Conservation (phyloP, 495 filamentous ascomycete genomes). For the Halenospora varia region DNA sequence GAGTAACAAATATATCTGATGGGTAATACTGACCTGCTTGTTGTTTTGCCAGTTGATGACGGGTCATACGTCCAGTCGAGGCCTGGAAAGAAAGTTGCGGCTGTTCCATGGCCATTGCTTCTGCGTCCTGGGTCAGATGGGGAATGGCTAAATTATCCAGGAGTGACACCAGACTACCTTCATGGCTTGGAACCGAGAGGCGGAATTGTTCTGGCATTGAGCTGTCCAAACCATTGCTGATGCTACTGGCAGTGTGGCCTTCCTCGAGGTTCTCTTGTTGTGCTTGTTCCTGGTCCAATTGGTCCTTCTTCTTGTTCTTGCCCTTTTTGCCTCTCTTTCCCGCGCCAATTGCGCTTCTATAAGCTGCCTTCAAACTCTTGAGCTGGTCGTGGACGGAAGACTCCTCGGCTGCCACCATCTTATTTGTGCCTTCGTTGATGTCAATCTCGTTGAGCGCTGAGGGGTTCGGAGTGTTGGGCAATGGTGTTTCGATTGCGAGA, state of each 20-base stretch:
- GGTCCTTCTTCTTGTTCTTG: constrained; percentile 30
- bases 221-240: background rate
- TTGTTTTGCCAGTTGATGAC: constrained; percentile 35
- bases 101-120: background rate
- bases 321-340: constrained; percentile 23
- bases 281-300: constrained; percentile 14
- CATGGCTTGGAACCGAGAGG: constrained; percentile 3
- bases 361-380: constrained; percentile 25
- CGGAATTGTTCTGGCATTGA: constrained; percentile 1
- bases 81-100: constrained; percentile 16
- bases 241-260: background rate
- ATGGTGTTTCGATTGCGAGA: constrained; percentile 3
- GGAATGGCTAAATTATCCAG: background rate
- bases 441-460: constrained; percentile 29
- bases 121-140: constrained; percentile 8
- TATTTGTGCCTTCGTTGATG: constrained; percentile 14
- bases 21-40: constrained; percentile 42
- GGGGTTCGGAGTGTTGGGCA: background rate
- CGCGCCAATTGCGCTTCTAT: constrained; percentile 21
- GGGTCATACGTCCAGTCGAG: constrained; percentile 33
- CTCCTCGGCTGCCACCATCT: constrained; percentile 17
- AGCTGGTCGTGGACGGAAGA: constrained; percentile 15
- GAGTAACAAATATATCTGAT: background rate
- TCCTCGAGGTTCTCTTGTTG: background rate
- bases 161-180: constrained; percentile 14